Percentiles rank a stretch among this genome's conserved stretches.
These are phyloP conservation scores for Leptographium wingfieldii DNA, from an alignment of 2,329 filamentous ascomycete genomes.

Conservation along the genomic window DNA sequence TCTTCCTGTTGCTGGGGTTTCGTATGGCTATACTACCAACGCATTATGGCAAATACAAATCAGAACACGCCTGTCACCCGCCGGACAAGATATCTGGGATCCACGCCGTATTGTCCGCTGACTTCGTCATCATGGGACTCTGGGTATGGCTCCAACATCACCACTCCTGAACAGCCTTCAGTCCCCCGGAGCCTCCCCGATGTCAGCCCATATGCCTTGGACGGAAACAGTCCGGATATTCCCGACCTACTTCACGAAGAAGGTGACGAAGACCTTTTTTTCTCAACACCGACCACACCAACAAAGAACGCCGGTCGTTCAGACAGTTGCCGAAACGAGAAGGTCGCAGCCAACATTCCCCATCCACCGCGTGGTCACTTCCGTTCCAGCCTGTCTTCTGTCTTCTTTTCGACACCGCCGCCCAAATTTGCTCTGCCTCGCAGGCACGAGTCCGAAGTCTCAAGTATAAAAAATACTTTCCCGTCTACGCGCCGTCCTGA, in stretches of 20 bases:
- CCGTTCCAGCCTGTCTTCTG: constrained; percentile 4
- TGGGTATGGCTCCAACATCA: constrained; percentile 10
- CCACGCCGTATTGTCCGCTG: neutral
- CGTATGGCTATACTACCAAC: neutral
- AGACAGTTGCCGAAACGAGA: neutral
- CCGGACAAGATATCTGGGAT: neutral
- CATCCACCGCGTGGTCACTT: neutral
- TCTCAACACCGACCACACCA: neutral
- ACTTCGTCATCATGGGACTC: constrained; percentile 6
- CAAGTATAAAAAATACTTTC: neutral
- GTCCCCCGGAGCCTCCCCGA: neutral
- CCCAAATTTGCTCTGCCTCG: constrained; percentile 5
- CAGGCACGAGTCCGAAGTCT: constrained; percentile 15
- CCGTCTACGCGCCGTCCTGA: constrained; percentile 23
- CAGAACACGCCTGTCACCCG: neutral
- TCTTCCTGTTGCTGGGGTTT: neutral
- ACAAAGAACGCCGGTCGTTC: neutral
- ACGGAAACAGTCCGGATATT: constrained; percentile 6
- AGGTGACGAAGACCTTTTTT: neutral
- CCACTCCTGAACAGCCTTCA: constrained; percentile 3
- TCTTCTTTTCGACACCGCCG: constrained; percentile 8
- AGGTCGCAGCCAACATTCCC: constrained; percentile 2
- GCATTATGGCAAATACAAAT: neutral
- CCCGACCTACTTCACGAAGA: neutral
- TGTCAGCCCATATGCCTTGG: constrained; percentile 3